A percentile compares a stretch with the other conserved stretches of the same genome.
phyloP scores from a whole-genome alignment of 768 basidiomycete species.

The Kwoniella sp. region DNA sequence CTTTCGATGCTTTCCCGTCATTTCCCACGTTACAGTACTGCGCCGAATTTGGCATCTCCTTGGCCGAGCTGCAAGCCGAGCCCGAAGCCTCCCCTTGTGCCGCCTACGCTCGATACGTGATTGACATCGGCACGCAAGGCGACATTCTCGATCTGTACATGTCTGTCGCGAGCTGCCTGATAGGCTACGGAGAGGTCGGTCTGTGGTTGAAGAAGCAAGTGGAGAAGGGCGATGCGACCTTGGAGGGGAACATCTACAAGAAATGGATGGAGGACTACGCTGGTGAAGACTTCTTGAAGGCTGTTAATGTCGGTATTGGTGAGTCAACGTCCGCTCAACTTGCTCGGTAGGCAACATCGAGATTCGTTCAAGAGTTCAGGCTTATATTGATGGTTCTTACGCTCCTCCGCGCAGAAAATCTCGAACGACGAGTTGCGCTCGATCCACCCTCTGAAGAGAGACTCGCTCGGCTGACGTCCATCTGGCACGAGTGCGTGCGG shows the following conservation, averaged over 20 bases:
- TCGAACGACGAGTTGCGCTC: slow-evolving; percentile 67
- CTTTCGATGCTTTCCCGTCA: too few species aligned
- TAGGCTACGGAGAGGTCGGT: slow-evolving; percentile 92
- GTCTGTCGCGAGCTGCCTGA: slow-evolving; percentile 78
- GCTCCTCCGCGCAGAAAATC: slow-evolving; percentile 61
- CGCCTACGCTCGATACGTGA: slow-evolving; percentile 83
- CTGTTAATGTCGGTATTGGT: slow-evolving; percentile 77
- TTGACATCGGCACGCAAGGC: slow-evolving; percentile 78
- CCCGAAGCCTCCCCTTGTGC: slow-evolving; percentile 72
- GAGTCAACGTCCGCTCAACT: slow-evolving; percentile 53
- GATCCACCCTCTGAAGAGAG: slow-evolving; percentile 68
- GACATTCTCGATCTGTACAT: slow-evolving; percentile 74
- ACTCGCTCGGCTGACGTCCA: slow-evolving; percentile 67
- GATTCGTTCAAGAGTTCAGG: background rate
- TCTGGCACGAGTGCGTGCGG: slow-evolving; percentile 75
- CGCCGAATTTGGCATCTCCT: slow-evolving; percentile 67
- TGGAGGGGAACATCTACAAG: slow-evolving; percentile 73
- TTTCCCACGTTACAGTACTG: slow-evolving; percentile 62
- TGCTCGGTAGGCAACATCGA: background rate
- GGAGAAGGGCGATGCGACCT: slow-evolving; percentile 61
- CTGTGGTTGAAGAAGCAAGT: slow-evolving; percentile 73
- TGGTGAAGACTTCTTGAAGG: slow-evolving; percentile 69
- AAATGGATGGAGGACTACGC: slow-evolving; percentile 67
- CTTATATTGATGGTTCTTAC: background rate
- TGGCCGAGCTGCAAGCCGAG: slow-evolving; percentile 65